Evolutionary conservation across 495 filamentous ascomycete species (phyloP), one percentile per base, ranked within the genome.

Genomic region (Articulospora tetracladia): DNA sequence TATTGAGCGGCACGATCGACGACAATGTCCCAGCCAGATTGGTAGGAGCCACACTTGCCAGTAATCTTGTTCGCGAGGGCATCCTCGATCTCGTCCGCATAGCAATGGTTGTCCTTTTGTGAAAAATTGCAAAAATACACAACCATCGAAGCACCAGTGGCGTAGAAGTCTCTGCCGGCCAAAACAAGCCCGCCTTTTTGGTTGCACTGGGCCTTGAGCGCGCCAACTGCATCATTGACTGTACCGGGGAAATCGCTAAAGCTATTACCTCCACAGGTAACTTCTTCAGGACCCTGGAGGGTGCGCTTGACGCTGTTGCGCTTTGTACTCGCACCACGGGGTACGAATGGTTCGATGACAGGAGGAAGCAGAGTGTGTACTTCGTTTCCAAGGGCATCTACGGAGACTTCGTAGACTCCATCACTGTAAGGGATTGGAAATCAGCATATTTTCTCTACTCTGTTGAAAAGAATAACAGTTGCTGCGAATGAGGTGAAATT

Each of bases 81-180:
- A 53, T 53, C 51, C n/a, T 28, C 19, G 15, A 53, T 26, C 25
- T 53, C 51, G 32, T 53, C 51, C 51, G 11, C 51, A 53, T 53
- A 53, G 25, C 51, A 53, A 50, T 50, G 47, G 20, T 50, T 50
- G 11, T 50, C 47, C 47, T 22, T 50, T 3, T 12, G 13, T 50
- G 47, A 50, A 13, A 50, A 50, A 22, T 50, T 50, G 47, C 47
- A 50, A 25, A 50, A 50, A 24, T 50, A 50, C 3, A 50, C 47
- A 20, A 50, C 47, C 20, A 50, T 22, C 1, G 15, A 1, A 22
- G n/a, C 47, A 24, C 20, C 20, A 50, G 25, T 24, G 25, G 47
- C 20, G 20, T 50, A 50, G 22, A 50, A 50, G 25, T 50, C 47
- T 24, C 47, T 20, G 20, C 25, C 25, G 20, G 11, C 22, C 25